These are phyloP conservation scores for Atalantia buxifolia DNA, from an alignment of 345 rosid species.

Conservation along the genomic window DNA sequence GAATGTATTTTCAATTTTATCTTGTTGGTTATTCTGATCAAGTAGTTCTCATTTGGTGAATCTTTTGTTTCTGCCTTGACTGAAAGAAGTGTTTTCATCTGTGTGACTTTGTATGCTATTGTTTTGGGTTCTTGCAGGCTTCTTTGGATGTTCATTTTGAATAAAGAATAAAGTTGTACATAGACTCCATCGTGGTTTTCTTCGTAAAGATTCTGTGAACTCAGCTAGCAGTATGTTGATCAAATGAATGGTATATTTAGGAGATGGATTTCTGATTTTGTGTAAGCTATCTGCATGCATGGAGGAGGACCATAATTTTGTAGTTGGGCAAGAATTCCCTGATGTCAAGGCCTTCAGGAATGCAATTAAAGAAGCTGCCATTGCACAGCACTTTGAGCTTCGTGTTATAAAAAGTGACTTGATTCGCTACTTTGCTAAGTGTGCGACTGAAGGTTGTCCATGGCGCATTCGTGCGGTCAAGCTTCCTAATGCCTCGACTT, in stretches of 20 bases:
- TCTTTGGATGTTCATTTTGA: not conserved
- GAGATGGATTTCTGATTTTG: slow-evolving; percentile 10
- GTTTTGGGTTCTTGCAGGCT: not conserved
- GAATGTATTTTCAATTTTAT: not conserved
- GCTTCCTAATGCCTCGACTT: slow-evolving; percentile 46
- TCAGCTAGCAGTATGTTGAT: not conserved
- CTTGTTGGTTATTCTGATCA: not conserved
- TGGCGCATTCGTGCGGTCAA: slow-evolving; percentile 57
- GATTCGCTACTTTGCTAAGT: slow-evolving; percentile 51
- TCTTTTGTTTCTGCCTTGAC: not conserved
- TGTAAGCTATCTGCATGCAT: slow-evolving; percentile 13
- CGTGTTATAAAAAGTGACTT: slow-evolving; percentile 50
- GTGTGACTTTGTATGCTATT: not conserved
- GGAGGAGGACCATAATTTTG: slow-evolving; percentile 34
- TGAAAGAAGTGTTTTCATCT: not conserved
- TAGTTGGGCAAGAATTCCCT: slow-evolving; percentile 54
- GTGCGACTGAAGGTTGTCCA: slow-evolving; percentile 56
- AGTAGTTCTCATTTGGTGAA: not conserved
- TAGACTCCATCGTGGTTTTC: not conserved
- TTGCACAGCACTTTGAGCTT: slow-evolving; percentile 58
- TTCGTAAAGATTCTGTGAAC: not conserved
- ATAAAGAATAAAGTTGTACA: not conserved
- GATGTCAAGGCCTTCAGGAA: slow-evolving; percentile 56
- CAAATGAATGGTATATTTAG: slow-evolving; percentile 3
- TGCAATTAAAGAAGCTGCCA: slow-evolving; percentile 55